Conservation (phyloP, 1,284 basidiomycete species). For the Pascua sp. region DNA sequence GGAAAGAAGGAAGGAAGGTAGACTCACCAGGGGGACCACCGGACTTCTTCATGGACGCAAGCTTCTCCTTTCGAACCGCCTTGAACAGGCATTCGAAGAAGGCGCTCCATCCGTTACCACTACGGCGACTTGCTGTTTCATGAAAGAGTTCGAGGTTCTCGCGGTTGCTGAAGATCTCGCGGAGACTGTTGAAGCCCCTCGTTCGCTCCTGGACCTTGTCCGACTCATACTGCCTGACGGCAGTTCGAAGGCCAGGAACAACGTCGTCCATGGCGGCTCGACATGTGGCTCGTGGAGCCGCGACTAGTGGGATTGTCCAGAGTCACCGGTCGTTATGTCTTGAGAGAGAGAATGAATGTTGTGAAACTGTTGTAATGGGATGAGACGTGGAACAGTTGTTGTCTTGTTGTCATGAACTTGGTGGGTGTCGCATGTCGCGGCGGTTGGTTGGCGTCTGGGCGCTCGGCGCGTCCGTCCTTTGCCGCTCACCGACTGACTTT, state of each 20-base stretch:
- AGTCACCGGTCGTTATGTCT: neutral
- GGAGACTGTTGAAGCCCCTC: conserved; percentile 61
- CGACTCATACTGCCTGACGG: conserved; percentile 59
- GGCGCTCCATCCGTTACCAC: conserved; percentile 61
- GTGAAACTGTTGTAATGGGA: neutral
- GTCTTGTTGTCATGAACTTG: neutral
- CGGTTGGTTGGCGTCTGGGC: neutral
- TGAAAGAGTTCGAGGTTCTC: conserved; percentile 53
- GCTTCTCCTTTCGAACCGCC: conserved; percentile 63
- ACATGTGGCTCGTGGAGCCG: conserved; percentile 1
- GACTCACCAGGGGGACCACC: conserved; percentile 22
- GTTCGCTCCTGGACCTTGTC: conserved; percentile 70
- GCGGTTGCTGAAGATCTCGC: conserved; percentile 60
- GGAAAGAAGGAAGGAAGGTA: neutral
- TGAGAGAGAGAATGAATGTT: neutral
- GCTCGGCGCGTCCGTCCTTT: neutral
- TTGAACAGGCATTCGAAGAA: conserved; percentile 72
- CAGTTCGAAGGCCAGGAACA: conserved; percentile 45
- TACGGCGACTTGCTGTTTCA: conserved; percentile 47
- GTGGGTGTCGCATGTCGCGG: neutral
- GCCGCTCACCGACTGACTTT: neutral
- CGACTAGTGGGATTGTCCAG: neutral
- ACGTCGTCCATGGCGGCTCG: conserved; percentile 12
- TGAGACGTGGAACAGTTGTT: neutral
- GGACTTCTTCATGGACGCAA: conserved; percentile 54